Conservation (phyloP, 768 basidiomycete genomes). For the Leccinum broughii region DNA sequence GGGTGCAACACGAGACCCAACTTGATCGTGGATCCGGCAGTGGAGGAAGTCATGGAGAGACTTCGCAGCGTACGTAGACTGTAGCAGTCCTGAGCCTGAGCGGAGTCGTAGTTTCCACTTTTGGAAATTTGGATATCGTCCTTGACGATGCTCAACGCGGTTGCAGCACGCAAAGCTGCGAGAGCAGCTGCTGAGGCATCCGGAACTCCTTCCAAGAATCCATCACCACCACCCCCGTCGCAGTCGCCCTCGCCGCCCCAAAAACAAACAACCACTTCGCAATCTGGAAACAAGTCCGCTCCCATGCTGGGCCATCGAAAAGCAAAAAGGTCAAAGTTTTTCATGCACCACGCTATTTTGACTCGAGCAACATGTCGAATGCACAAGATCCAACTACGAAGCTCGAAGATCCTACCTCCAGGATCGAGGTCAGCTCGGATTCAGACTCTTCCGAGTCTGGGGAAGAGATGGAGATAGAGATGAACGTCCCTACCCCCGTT, state of each 20-base stretch:
- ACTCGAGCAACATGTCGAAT: slow-evolving; percentile 33
- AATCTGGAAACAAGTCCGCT: slow-evolving; percentile 21
- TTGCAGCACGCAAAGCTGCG: slow-evolving; percentile 70
- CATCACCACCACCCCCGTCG: slow-evolving; percentile 11
- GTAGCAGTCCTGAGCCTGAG: too few relatives aligned
- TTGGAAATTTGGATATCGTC: neutral
- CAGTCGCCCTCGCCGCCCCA: slow-evolving; percentile 13
- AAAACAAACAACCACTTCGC: slow-evolving; percentile 5
- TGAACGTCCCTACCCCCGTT: slow-evolving; percentile 17
- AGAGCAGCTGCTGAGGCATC: slow-evolving; percentile 33
- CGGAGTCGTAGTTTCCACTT: neutral
- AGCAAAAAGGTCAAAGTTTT: slow-evolving; percentile 34
- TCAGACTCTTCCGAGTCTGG: slow-evolving; percentile 22
- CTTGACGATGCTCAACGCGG: slow-evolving; percentile 61
- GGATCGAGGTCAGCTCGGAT: slow-evolving; percentile 38
- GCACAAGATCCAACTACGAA: slow-evolving; percentile 17
- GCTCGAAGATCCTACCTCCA: slow-evolving; percentile 36
- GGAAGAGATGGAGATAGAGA: slow-evolving; percentile 25
- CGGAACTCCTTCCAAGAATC: slow-evolving; percentile 10
- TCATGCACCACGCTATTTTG: slow-evolving; percentile 37
- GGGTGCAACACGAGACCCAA: neutral
- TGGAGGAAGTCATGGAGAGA: slow-evolving; percentile 1
- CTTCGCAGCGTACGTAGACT: neutral
- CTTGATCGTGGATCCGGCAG: too few relatives aligned
- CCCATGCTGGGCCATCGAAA: slow-evolving; percentile 19